Evolutionary conservation across 257 asterid species (phyloP).

Genomic region (Solanum arcanum): DNA sequence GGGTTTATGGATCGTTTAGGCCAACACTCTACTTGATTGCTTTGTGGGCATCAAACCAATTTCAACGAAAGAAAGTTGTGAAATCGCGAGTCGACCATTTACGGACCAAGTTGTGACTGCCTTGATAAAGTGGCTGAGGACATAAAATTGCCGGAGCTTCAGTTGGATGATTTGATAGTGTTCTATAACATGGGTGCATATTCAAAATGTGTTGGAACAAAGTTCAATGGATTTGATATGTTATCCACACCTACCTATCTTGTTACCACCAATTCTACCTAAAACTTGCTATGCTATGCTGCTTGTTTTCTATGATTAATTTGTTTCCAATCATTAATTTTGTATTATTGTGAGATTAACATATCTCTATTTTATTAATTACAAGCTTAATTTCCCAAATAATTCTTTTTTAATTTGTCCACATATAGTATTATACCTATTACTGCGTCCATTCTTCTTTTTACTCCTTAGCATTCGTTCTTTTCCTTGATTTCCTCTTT

Average conservation of each 20-base stretch:
- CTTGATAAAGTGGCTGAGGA: not conserved
- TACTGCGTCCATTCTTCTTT: no score
- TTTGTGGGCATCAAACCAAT: not conserved
- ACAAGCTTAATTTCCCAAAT: no score
- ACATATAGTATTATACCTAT: no score
- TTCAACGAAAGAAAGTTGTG: not conserved
- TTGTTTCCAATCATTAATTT: no score
- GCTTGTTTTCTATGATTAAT: no score
- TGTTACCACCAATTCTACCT: not conserved
- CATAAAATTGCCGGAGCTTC: conserved; percentile 1
- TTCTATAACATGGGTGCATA: conserved; percentile 6
- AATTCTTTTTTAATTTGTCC: no score
- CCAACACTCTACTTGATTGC: not conserved
- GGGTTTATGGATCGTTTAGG: conserved; percentile 6
- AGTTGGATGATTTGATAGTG: conserved; percentile 4
- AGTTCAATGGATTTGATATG: not conserved
- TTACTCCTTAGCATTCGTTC: no score
- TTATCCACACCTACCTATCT: not conserved
- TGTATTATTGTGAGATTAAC: no score
- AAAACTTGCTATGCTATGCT: not conserved
- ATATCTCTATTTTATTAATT: no score
- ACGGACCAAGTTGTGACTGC: not conserved
- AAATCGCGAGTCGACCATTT: not conserved
- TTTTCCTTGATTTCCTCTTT: no score
- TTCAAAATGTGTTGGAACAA: not conserved